Evolutionary conservation across 495 filamentous ascomycete species (phyloP).

Genomic region (Penicillium pancosmium): DNA sequence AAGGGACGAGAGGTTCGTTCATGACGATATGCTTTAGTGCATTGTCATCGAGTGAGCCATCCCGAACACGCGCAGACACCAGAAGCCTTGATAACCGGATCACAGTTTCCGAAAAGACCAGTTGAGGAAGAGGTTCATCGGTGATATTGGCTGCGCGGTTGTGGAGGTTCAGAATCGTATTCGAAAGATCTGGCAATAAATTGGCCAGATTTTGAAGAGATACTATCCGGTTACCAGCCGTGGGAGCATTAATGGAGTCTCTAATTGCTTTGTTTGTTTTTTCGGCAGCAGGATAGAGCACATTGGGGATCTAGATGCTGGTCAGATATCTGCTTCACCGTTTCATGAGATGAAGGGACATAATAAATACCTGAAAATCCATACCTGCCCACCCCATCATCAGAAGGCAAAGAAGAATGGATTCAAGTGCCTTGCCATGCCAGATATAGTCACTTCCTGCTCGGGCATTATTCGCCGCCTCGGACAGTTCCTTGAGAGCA

Average conservation of each 20-base stretch:
- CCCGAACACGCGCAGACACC: slow-evolving; percentile 66
- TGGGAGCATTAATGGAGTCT: slow-evolving; percentile 44
- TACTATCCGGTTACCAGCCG: slow-evolving; percentile 52
- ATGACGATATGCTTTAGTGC: slow-evolving; percentile 69
- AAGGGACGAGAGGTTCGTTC: slow-evolving; percentile 47
- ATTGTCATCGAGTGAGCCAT: slow-evolving; percentile 68
- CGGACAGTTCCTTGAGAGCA: slow-evolving; percentile 81
- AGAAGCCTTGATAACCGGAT: slow-evolving; percentile 79
- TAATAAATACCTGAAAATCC: slow-evolving; percentile 73
- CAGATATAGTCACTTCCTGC: slow-evolving; percentile 88
- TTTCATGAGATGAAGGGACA: neutral
- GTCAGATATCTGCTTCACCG: neutral
- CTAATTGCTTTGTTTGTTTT: slow-evolving; percentile 52
- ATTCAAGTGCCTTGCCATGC: slow-evolving; percentile 94
- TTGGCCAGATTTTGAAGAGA: slow-evolving; percentile 64
- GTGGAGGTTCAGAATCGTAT: slow-evolving; percentile 83
- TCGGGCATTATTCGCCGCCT: slow-evolving; percentile 76
- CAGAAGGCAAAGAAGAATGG: slow-evolving; percentile 77
- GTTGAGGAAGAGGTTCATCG: slow-evolving; percentile 77
- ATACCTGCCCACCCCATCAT: slow-evolving; percentile 83
- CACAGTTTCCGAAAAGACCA: slow-evolving; percentile 79
- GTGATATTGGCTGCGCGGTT: slow-evolving; percentile 72
- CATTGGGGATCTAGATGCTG: slow-evolving; percentile 59
- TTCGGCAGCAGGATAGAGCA: slow-evolving; percentile 62
- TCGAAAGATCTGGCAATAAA: slow-evolving; percentile 72